Conservation (phyloP, 352 stramenopile genomes). For the Aphanomyces astaci region DNA sequence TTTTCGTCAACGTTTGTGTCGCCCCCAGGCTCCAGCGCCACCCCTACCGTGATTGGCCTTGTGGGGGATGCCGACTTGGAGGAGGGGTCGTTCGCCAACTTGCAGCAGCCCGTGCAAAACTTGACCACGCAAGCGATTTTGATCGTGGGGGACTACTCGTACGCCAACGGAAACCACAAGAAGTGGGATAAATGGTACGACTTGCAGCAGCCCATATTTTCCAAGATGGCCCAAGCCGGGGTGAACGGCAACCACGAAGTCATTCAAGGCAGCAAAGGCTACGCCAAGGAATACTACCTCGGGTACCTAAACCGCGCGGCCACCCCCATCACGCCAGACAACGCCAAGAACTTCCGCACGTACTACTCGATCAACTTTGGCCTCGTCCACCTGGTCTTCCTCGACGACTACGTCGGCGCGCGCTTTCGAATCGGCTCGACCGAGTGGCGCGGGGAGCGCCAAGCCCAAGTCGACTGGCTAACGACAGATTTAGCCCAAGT, state of each 20-base stretch:
- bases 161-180: constrained; percentile 52
- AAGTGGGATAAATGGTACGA: constrained; percentile 67
- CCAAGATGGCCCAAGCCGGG: constrained; percentile 36
- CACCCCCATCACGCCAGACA: constrained; percentile 38
- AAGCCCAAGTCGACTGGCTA: constrained; percentile 29
- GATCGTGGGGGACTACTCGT: constrained; percentile 53
- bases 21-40: neutral
- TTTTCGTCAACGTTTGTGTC: neutral
- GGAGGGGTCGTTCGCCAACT: constrained; percentile 30
- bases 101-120: constrained; percentile 34
- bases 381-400: constrained; percentile 42
- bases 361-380: constrained; percentile 54
- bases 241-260: constrained; percentile 70
- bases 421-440: constrained; percentile 32
- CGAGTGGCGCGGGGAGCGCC: constrained; percentile 33
- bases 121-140: constrained; percentile 40
- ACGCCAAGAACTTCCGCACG: constrained; percentile 30
- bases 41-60: constrained; percentile 2
- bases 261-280: constrained; percentile 29
- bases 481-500: constrained; percentile 25
- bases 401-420: constrained; percentile 57
- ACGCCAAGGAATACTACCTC: constrained; percentile 37
- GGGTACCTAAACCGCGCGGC: constrained; percentile 44
- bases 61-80: constrained; percentile 29
- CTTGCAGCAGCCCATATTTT: constrained; percentile 42